These are phyloP conservation scores for Colletotrichum orchidophilum DNA, from an alignment of 2,329 filamentous ascomycete species.

Conservation along the genomic window DNA sequence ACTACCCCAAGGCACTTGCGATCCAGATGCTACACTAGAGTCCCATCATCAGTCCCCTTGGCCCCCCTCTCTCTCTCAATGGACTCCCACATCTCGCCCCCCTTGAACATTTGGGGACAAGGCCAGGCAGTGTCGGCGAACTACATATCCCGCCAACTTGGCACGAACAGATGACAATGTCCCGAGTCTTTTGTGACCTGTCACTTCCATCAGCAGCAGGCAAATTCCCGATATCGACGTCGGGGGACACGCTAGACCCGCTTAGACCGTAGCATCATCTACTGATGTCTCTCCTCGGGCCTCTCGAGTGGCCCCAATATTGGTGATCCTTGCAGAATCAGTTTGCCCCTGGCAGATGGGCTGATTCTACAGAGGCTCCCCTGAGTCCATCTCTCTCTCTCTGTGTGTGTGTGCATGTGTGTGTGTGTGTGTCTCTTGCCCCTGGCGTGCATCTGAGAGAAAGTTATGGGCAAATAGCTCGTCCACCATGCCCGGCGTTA, in stretches of 20 bases:
- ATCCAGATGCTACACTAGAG: constrained; percentile 14
- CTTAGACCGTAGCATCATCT: constrained; percentile 13
- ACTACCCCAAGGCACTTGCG: constrained; percentile 3
- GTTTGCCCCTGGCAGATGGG: constrained; percentile 19
- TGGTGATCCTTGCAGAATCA: constrained; percentile 27
- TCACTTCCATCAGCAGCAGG: constrained; percentile 11
- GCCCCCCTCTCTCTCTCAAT: neutral
- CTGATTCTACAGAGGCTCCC: constrained; percentile 16
- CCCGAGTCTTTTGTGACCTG: neutral
- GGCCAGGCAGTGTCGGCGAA: neutral
- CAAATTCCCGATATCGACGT: constrained; percentile 11
- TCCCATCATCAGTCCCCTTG: neutral
- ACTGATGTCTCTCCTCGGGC: constrained; percentile 17
- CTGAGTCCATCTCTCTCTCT: neutral
- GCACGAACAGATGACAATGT: constrained; percentile 13
- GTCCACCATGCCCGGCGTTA: neutral
- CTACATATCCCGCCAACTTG: constrained; percentile 13
- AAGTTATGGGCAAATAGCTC: constrained; percentile 10
- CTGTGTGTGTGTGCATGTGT: neutral
- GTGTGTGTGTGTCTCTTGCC: neutral
- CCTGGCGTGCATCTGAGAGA: neutral
- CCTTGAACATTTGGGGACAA: neutral
- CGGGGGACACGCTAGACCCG: neutral
- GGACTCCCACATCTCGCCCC: neutral
- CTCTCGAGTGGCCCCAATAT: constrained; percentile 26